phyloP scores from a whole-genome alignment of 306 rosid genomes.

The Trifolium fragiferum region DNA sequence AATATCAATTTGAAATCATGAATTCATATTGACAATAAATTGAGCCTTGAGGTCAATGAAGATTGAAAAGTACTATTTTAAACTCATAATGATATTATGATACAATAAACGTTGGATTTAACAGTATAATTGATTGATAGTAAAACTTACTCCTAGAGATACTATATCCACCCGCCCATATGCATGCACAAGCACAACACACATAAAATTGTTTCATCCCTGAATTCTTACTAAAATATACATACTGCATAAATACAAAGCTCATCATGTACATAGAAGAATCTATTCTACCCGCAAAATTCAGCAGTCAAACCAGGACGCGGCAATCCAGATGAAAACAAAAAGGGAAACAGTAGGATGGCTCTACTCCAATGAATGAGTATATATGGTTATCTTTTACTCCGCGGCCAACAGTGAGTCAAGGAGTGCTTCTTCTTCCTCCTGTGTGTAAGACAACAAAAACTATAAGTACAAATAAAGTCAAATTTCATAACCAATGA shows the following conservation, averaged over 20 bases:
- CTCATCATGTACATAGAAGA: conserved; percentile 40
- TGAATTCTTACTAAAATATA: conserved; percentile 15
- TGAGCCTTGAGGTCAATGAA: background rate
- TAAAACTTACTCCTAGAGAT: background rate
- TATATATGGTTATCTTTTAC: conserved; percentile 52
- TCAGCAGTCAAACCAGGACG: background rate
- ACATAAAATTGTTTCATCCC: background rate
- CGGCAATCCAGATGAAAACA: conserved; percentile 23
- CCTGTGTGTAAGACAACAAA: conserved; percentile 55
- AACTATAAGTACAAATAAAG: conserved; percentile 23
- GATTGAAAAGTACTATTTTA: background rate
- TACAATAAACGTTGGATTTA: background rate
- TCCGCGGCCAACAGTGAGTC: conserved; percentile 62
- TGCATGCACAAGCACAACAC: background rate
- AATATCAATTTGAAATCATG: background rate
- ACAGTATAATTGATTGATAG: background rate
- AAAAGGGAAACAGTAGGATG: background rate
- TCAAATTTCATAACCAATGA: conserved; percentile 2
- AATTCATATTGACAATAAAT: background rate
- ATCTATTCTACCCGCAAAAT: conserved; percentile 4
- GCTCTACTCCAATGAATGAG: conserved; percentile 8
- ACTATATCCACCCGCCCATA: background rate
- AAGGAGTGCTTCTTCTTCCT: conserved; percentile 88
- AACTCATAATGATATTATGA: background rate
- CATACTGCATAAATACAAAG: conserved; percentile 42